Conservation (phyloP, 2,329 filamentous ascomycete species). For the Drechslerella coelobrocha region DNA sequence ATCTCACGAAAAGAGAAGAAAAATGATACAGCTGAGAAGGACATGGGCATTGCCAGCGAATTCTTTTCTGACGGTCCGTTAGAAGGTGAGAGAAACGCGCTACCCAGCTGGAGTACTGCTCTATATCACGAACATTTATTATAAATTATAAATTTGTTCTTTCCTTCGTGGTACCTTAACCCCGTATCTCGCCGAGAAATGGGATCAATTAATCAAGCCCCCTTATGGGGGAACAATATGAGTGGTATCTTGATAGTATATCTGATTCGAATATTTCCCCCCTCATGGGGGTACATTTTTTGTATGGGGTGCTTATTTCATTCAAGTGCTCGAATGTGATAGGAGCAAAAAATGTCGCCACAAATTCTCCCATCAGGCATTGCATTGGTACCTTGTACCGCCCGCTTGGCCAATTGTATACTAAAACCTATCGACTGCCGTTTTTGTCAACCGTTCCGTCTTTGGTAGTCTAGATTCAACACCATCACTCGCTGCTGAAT, state of each 20-base stretch:
- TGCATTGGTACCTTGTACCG: neutral
- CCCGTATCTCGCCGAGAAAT: conserved; percentile 11
- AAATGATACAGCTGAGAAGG: neutral
- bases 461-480: no score
- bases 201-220: conserved; percentile 18
- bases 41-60: conserved; percentile 10
- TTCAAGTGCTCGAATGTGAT: conserved; percentile 20
- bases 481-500: conserved; percentile 24
- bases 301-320: no score
- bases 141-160: neutral
- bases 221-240: conserved; percentile 46
- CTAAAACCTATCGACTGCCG: neutral
- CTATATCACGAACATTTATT: conserved; percentile 13
- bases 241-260: conserved; percentile 46
- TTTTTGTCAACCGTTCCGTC: neutral
- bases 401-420: neutral
- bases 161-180: conserved; percentile 12
- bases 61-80: conserved; percentile 12
- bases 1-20: no score
- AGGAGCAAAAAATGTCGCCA: neutral
- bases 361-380: neutral
- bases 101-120: conserved; percentile 3
- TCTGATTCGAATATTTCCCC: conserved; percentile 22
- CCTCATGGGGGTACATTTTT: conserved; percentile 22
- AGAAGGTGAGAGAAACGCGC: conserved; percentile 16